Evolutionary conservation across 345 rosid genomes (phyloP).

Genomic region (Salix suchowensis): DNA sequence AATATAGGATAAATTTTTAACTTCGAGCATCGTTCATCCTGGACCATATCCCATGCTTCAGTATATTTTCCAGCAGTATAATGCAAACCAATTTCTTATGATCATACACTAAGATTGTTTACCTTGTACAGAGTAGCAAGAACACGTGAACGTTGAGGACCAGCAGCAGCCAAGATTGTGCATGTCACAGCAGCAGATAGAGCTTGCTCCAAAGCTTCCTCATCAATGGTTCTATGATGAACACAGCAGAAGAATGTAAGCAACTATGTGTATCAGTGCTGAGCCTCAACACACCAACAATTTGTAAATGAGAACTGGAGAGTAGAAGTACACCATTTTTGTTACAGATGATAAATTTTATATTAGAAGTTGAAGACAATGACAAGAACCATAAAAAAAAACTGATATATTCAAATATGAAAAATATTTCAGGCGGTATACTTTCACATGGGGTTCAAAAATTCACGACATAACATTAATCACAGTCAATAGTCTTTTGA

Average conservation of each 20-base stretch:
- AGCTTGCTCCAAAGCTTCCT: conserved; percentile 91
- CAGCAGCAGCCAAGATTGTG: conserved; percentile 94
- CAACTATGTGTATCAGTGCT: neutral
- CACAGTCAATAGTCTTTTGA: neutral
- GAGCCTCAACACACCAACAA: neutral
- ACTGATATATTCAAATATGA: neutral
- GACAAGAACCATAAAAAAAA: neutral
- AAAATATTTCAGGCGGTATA: too few relatives aligned
- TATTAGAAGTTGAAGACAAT: too few relatives aligned
- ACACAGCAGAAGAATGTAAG: neutral
- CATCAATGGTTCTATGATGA: conserved; percentile 69
- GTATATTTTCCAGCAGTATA: neutral
- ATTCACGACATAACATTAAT: neutral
- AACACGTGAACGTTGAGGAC: conserved; percentile 95
- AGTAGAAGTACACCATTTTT: neutral
- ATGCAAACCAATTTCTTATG: neutral
- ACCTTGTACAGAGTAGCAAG: conserved; percentile 89
- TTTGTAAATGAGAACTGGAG: neutral
- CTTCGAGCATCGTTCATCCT: conserved; percentile 97
- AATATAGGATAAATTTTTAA: conserved; percentile 89
- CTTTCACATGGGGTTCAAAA: neutral
- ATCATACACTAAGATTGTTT: conserved; percentile 11
- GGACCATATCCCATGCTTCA: conserved; percentile 29
- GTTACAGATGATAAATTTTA: neutral
- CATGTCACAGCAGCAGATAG: conserved; percentile 94